Evolutionary conservation across 2,329 filamentous ascomycete genomes (phyloP).

Genomic region (Phyllosticta capitalensis): DNA sequence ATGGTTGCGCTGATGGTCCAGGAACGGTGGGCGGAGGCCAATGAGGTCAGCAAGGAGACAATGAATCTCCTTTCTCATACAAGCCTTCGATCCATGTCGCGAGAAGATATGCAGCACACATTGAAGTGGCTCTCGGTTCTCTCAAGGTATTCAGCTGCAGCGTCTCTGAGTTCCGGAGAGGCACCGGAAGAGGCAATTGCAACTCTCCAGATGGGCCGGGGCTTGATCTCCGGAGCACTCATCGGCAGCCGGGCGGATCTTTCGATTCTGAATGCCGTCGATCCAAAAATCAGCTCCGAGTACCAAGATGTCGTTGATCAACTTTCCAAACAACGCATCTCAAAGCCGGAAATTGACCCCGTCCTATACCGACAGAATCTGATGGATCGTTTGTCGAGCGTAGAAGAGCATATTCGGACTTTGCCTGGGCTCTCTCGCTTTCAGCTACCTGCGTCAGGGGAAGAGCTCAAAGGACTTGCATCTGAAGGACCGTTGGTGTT

Average conservation of each 20-base stretch:
- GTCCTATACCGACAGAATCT: not conserved
- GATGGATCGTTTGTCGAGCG: not conserved
- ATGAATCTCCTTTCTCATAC: not conserved
- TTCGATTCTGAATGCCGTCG: not conserved
- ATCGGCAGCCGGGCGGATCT: not conserved
- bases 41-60: not conserved
- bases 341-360: not conserved
- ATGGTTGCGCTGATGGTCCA: not conserved
- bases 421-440: constrained; percentile 5
- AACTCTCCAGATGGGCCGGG: not conserved
- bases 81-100: constrained; percentile 9
- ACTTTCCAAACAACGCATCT: not conserved
- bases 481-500: constrained; percentile 5
- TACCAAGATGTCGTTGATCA: not conserved
- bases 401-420: constrained; percentile 4
- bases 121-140: constrained; percentile 5
- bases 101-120: constrained; percentile 6
- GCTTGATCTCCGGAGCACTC: not conserved
- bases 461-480: constrained; percentile 3
- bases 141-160: constrained; percentile 1
- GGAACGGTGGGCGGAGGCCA: not conserved
- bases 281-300: not conserved
- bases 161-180: not conserved
- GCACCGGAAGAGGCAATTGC: not conserved
- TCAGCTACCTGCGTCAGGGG: constrained; percentile 1